A percentile compares a stretch with the other conserved stretches of the same genome.
phyloP scores from a whole-genome alignment of 208 protist species.

The Leishmania tropica region DNA sequence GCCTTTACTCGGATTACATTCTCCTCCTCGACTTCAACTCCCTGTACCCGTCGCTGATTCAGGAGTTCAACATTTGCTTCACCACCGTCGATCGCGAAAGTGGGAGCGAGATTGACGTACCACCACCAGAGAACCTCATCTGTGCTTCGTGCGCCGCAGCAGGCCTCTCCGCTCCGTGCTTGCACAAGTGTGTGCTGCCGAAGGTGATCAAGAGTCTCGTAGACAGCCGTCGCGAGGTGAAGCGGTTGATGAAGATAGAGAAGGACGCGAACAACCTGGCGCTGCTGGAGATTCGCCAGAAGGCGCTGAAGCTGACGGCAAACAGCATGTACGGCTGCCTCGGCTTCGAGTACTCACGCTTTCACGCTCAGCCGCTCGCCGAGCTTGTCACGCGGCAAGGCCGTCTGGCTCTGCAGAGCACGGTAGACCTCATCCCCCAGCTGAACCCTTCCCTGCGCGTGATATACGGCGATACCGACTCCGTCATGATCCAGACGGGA shows the following conservation, averaged over 20 bases:
- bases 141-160: slow-evolving; percentile 66
- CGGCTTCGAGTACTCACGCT: slow-evolving; percentile 98
- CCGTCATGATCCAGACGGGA: slow-evolving; percentile 99
- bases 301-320: slow-evolving; percentile 98
- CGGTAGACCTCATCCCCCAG: slow-evolving; percentile 94
- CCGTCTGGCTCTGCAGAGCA: slow-evolving; percentile 94
- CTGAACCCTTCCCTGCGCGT: slow-evolving; percentile 90
- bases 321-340: slow-evolving; percentile 99
- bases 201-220: slow-evolving; percentile 96
- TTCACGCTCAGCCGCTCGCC: slow-evolving; percentile 98
- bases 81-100: slow-evolving; percentile 94
- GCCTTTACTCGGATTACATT: slow-evolving; percentile 99
- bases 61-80: slow-evolving; percentile 99
- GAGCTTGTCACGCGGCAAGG: slow-evolving; percentile 98
- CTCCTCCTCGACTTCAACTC: slow-evolving; percentile 99
- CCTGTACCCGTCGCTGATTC: slow-evolving; percentile 99
- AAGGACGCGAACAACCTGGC: slow-evolving; percentile 75
- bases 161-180: slow-evolving; percentile 69
- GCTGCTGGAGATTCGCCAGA: slow-evolving; percentile 97
- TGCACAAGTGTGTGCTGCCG: slow-evolving; percentile 93
- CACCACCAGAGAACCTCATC: slow-evolving; percentile 76
- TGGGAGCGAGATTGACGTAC: slow-evolving; percentile 46
- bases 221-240: slow-evolving; percentile 94
- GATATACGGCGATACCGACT: slow-evolving; percentile 99
- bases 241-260: slow-evolving; percentile 93